Evolutionary conservation across 371 early-diverging fungal species (phyloP), one percentile per base, ranked within the genome.

Genomic region (Rhizopus sp.): DNA sequence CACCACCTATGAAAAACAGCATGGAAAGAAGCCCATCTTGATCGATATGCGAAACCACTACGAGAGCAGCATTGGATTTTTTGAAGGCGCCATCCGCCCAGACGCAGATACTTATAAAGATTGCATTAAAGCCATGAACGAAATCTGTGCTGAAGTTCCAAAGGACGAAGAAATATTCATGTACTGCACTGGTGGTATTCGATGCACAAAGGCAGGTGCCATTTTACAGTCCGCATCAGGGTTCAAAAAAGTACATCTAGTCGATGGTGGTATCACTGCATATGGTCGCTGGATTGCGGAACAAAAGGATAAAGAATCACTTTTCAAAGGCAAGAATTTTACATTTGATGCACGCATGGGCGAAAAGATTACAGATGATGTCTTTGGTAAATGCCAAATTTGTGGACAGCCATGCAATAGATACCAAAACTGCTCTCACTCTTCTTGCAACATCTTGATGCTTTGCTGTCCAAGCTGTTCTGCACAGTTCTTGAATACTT

Each of bases 41-140:
- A 85, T 93, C 31, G 93, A 93, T 62, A 90, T 93, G 91, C 79
- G 93, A 46, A 93, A 93, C 56, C 85, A 82, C 30, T 93, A 91
- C 60, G 93, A 93, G 66, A 87, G 85, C 53, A 69, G 82, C 1
- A 82, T 92, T 37, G 93, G 93, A 5, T 81, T 81, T 54, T 92
- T 92, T 64, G 85, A 85, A 41, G 80, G 83, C 30, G 88, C 93
- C 3, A 80, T 84, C 44, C 75, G 87, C 35, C 90, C 88, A 2
- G 89, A 91, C 57, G 90, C 84, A 2, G 88, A 88, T 50, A 91
- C 92, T 1, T 92, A 88, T 63, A 77, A 82, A 52, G 92, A 85
- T 16, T 73, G 75, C 54, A 69, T 80, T 57, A 60, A 65, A 39
- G 73, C 75, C 12, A 80, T 80, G 80, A 76, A 75, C 39, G 72